Percentiles rank a stretch among this genome's conserved stretches.
These are phyloP conservation scores for Phyllosticta citrichinensis DNA, from an alignment of 2,329 filamentous ascomycete genomes.

Conservation along the genomic window DNA sequence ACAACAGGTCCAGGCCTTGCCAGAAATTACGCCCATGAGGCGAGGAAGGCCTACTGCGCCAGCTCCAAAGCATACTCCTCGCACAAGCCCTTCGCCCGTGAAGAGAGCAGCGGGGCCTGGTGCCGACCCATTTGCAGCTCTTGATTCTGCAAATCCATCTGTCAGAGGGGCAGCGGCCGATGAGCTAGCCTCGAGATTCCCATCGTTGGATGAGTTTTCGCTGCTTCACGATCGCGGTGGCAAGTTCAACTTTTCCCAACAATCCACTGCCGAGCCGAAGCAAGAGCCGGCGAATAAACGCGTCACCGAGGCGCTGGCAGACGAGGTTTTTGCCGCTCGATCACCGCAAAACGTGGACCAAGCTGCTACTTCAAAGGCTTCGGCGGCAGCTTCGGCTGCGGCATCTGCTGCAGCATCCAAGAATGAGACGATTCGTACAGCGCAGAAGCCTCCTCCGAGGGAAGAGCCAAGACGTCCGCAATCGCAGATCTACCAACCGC, in stretches of 20 bases:
- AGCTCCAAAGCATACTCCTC: constrained; percentile 28
- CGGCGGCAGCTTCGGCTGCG: constrained; percentile 20
- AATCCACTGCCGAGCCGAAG: constrained; percentile 35
- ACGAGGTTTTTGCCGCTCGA: constrained; percentile 63
- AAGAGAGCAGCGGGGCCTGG: constrained; percentile 44
- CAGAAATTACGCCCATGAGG: constrained; percentile 89
- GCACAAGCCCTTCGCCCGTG: constrained; percentile 58
- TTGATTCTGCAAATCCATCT: constrained; percentile 57
- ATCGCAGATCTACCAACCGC: constrained; percentile 29
- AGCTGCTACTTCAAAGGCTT: constrained; percentile 21
- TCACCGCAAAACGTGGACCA: constrained; percentile 19
- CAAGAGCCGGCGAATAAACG: constrained; percentile 40
- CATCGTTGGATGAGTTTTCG: constrained; percentile 86
- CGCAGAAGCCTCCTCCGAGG: constrained; percentile 16
- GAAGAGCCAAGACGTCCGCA: constrained; percentile 20
- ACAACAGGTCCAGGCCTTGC: constrained; percentile 62
- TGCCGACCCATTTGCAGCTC: constrained; percentile 83
- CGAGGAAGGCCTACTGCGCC: constrained; percentile 62
- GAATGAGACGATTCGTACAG: constrained; percentile 23
- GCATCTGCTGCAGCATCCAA: constrained; percentile 23
- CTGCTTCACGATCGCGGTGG: constrained; percentile 73
- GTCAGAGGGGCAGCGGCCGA: constrained; percentile 49
- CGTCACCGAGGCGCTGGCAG: constrained; percentile 67
- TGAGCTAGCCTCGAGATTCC: constrained; percentile 77
- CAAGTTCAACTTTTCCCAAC: constrained; percentile 68